Conservation (phyloP, 2,329 filamentous ascomycete species). For the Elsinoe fawcettii region DNA sequence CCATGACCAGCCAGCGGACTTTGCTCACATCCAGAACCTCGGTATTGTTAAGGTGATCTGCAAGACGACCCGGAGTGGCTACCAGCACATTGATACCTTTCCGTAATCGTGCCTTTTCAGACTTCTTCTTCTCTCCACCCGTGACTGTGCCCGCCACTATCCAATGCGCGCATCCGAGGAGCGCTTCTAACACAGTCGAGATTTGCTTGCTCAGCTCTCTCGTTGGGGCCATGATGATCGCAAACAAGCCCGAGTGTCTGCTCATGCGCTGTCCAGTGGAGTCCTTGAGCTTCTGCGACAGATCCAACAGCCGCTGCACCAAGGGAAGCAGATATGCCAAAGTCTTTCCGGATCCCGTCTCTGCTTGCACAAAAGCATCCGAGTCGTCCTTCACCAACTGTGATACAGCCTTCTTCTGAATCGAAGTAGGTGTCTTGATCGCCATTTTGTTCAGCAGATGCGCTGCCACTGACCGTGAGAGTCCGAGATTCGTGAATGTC, state of each 20-base stretch:
- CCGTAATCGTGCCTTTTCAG: slow-evolving; percentile 84
- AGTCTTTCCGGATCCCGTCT: slow-evolving; percentile 96
- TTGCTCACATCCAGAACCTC: slow-evolving; percentile 80
- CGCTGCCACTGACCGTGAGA: slow-evolving; percentile 70
- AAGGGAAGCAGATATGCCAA: slow-evolving; percentile 91
- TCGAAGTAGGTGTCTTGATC: slow-evolving; percentile 84
- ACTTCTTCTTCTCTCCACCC: slow-evolving; percentile 64
- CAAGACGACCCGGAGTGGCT: slow-evolving; percentile 83
- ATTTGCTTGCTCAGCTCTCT: slow-evolving; percentile 94
- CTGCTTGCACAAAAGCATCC: slow-evolving; percentile 92
- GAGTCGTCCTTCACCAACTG: slow-evolving; percentile 71
- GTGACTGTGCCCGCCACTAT: slow-evolving; percentile 82
- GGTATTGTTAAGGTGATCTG: slow-evolving; percentile 88
- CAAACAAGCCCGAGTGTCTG: slow-evolving; percentile 82
- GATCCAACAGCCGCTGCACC: slow-evolving; percentile 74
- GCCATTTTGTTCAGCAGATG: slow-evolving; percentile 80
- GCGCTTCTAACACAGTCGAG: slow-evolving; percentile 70
- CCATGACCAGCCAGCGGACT: slow-evolving; percentile 87
- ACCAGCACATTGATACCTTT: slow-evolving; percentile 96
- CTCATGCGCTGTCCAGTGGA: slow-evolving; percentile 47
- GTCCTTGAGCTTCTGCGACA: slow-evolving; percentile 49
- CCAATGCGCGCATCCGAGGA: slow-evolving; percentile 87
- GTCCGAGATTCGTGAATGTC: slow-evolving; percentile 76
- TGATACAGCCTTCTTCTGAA: slow-evolving; percentile 82
- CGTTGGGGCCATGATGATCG: slow-evolving; percentile 87